Percentiles rank a stretch among this genome's conserved stretches.
Evolutionary conservation across 768 basidiomycete genomes (phyloP).

Genomic region (Termitomyces sp.): DNA sequence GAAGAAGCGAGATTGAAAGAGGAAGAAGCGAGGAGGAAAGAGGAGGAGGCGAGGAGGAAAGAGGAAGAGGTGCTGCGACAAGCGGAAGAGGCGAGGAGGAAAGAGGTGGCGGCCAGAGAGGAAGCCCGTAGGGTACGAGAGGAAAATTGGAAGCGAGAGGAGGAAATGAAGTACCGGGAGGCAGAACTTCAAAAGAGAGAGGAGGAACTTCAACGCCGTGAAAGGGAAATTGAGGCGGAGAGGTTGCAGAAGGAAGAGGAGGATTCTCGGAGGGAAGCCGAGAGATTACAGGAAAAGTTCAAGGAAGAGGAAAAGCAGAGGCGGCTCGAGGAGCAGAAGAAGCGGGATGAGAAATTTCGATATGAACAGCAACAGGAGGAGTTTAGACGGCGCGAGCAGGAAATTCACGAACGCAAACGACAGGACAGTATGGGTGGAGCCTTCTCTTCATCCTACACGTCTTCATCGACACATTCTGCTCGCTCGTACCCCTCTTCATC

Average conservation of each 20-base stretch:
- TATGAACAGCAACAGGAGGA: slow-evolving; percentile 34
- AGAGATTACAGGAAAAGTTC: slow-evolving; percentile 16
- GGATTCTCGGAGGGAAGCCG: slow-evolving; percentile 16
- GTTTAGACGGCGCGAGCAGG: slow-evolving; percentile 37
- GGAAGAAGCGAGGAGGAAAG: slow-evolving; percentile 15
- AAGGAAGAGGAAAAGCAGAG: slow-evolving; percentile 21
- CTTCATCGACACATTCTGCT: slow-evolving; percentile 10
- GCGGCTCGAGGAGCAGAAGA: slow-evolving; percentile 21
- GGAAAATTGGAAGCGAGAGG: slow-evolving; percentile 18
- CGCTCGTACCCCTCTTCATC: slow-evolving; percentile 8
- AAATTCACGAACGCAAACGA: slow-evolving; percentile 41
- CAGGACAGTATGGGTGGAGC: slow-evolving; percentile 32
- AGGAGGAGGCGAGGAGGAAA: slow-evolving; percentile 15
- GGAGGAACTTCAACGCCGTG: slow-evolving; percentile 18
- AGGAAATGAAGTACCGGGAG: slow-evolving; percentile 27
- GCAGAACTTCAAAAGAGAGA: slow-evolving; percentile 31
- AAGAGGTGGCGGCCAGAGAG: slow-evolving; percentile 25
- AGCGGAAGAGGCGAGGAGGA: slow-evolving; percentile 23
- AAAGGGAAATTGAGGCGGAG: slow-evolving; percentile 22
- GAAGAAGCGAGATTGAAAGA: slow-evolving; percentile 24
- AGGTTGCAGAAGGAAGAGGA: slow-evolving; percentile 22
- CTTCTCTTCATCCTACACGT: slow-evolving; percentile 20
- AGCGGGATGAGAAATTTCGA: slow-evolving; percentile 19
- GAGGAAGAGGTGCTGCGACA: slow-evolving; percentile 15
- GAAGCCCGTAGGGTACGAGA: slow-evolving; percentile 24